Base-by-base conservation (phyloP, 495 filamentous ascomycete genomes). In the Peziza echinospora region DNA sequence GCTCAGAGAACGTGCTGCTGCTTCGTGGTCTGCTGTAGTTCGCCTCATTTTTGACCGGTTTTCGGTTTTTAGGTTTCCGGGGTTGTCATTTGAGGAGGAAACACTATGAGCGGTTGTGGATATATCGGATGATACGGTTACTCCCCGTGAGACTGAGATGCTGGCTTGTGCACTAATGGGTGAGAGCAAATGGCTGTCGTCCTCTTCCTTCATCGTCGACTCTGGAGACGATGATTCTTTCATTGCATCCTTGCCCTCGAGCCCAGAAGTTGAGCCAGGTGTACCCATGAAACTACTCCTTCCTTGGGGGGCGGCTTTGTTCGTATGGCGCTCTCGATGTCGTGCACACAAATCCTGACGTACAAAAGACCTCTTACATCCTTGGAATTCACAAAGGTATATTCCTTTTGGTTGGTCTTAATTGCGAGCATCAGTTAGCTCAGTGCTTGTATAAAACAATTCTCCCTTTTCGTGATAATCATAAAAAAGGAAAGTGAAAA, bases 241-340 rank as follows among this genome's bases (percentile, higher is more conserved):
- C 5, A 56, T 56, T 1, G 56, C 55, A 26, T 51, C 55, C 17
- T 52, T 59, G 13, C 49, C 51, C 26, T 58, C 50, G 25, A 47
- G 47, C 46, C 51, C 49, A n/a, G 55, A 48, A 49, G 48, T 53
- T 41, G 52, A 52, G 26, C 44, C 30, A 37, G 30, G 30, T 13
- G n/a, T 40, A 45, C 55, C 55, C 9, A 42, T 45, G 21, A 54
- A 51, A 41, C 53, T 54, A 41, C 39, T 54, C 26, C 52, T 55
- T 47, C 51, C 51, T 45, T 49, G 49, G n/a, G 50, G 55, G 24
- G 75, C 75, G 53, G 87, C 89, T 56, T 84, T 80, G 49, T 84
- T 86, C n/a, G 84, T 93, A 62, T 97, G 89, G 47, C 89, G 76
- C 59, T 94, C 89, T 58, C 81, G 78, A 67, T 97, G 89, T 22